A percentile compares a stretch with the other conserved stretches of the same genome.
Conservation (phyloP, 202 grass and related monocot genomes). For the Zizania palustris region DNA sequence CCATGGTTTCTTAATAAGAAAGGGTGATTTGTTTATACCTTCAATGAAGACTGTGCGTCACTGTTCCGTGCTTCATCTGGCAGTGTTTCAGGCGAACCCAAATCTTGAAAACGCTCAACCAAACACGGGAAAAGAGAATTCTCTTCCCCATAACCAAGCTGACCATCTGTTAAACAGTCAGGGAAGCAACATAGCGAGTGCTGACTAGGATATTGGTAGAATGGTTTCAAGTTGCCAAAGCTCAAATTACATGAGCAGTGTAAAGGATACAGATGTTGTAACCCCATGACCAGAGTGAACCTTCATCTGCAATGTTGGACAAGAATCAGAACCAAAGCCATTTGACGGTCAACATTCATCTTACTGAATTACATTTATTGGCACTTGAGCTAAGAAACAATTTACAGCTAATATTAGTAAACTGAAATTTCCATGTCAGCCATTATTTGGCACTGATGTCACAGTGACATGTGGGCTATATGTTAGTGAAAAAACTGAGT, state of each 20-base stretch:
- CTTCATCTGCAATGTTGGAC: slow-evolving; percentile 72
- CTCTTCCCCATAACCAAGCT: slow-evolving; percentile 77
- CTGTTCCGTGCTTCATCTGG: slow-evolving; percentile 34
- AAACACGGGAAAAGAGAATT: slow-evolving; percentile 77
- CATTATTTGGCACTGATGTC: background rate
- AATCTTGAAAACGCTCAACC: slow-evolving; percentile 76
- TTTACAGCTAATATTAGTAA: slow-evolving; percentile 7
- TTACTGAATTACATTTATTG: slow-evolving; percentile 5
- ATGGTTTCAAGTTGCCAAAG: slow-evolving; percentile 24
- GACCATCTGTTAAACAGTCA: slow-evolving; percentile 80
- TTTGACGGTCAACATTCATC: slow-evolving; percentile 9
- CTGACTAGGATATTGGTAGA: slow-evolving; percentile 22
- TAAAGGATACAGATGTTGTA: slow-evolving; percentile 98
- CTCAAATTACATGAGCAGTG: slow-evolving; percentile 22
- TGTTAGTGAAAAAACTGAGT: background rate
- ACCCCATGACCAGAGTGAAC: slow-evolving; percentile 98
- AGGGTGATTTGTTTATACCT: slow-evolving; percentile 43
- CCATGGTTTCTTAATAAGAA: slow-evolving; percentile 19
- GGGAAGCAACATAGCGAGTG: slow-evolving; percentile 30
- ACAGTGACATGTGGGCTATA: background rate
- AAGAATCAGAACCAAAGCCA: slow-evolving; percentile 36
- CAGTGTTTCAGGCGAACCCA: slow-evolving; percentile 61
- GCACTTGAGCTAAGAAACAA: background rate
- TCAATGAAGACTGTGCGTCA: slow-evolving; percentile 43
- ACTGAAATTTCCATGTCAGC: background rate